phyloP scores from a whole-genome alignment of 225 moss, liverwort and hornwort genomes.

The Straminergon stramineum region DNA sequence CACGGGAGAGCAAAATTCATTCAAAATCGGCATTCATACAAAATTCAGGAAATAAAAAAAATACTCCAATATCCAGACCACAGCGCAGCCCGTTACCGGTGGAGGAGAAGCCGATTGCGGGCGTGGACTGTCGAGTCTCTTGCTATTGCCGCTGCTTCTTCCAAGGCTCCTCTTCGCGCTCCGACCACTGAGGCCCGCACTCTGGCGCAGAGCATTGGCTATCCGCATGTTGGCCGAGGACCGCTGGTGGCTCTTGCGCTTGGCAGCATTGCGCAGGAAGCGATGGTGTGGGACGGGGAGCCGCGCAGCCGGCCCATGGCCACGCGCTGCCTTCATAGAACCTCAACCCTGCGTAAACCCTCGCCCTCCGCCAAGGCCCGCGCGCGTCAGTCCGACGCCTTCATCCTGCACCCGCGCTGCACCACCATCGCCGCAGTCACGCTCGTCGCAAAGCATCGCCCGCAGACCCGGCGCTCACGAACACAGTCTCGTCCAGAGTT shows the following conservation, averaged over 20 bases:
- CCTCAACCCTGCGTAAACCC: slow-evolving; percentile 47
- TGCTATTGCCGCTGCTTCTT: neutral
- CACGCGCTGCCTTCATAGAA: slow-evolving; percentile 45
- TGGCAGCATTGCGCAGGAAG: slow-evolving; percentile 31
- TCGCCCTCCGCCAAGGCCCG: neutral
- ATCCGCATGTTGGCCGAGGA: slow-evolving; percentile 20
- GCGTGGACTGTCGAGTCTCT: neutral
- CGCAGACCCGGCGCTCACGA: neutral
- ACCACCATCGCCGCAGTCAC: neutral
- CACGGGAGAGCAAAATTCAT: neutral
- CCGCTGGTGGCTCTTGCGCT: slow-evolving; percentile 28
- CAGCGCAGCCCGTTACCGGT: neutral
- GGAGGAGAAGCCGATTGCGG: slow-evolving; percentile 16
- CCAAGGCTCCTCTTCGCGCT: slow-evolving; percentile 3
- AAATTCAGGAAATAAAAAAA: neutral
- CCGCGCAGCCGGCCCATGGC: slow-evolving; percentile 46
- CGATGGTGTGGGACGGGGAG: slow-evolving; percentile 31
- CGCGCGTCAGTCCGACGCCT: neutral
- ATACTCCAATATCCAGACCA: neutral
- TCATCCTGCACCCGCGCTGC: neutral
- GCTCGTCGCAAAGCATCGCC: neutral
- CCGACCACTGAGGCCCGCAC: slow-evolving; percentile 4
- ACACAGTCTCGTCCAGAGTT: neutral
- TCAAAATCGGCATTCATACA: neutral
- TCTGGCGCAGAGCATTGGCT: slow-evolving; percentile 42